Evolutionary conservation across 768 basidiomycete species (phyloP).

Genomic region (Russula ochroleuca): DNA sequence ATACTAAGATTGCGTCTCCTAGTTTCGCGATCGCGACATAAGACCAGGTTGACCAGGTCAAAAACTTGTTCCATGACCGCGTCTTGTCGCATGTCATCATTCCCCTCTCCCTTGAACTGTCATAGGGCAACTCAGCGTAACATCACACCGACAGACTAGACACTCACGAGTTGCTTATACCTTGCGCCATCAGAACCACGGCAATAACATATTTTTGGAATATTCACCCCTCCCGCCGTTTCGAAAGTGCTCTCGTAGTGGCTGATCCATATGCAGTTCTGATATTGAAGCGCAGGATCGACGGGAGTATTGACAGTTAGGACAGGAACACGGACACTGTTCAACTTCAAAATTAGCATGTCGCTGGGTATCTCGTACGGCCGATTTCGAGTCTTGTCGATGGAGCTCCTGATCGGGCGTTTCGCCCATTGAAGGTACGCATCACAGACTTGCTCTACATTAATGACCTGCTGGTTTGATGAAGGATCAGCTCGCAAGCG

Average conservation of each 20-base stretch:
- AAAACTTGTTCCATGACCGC: constrained; percentile 99
- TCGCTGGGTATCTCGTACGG: constrained; percentile 42
- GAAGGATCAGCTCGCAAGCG: constrained; percentile 45
- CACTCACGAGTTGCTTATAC: constrained; percentile 77
- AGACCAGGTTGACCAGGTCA: constrained; percentile 75
- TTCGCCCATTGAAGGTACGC: constrained; percentile 75
- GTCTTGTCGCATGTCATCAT: constrained; percentile 93
- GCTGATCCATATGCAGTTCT: constrained; percentile 62
- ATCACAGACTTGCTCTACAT: constrained; percentile 56
- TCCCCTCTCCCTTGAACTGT: constrained; percentile 88
- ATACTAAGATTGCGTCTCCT: constrained; percentile 65
- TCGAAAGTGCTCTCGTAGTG: constrained; percentile 55
- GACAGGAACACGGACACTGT: constrained; percentile 69
- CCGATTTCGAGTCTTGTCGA: constrained; percentile 27
- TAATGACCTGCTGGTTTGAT: constrained; percentile 40
- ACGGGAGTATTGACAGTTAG: constrained; percentile 68
- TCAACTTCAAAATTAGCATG: constrained; percentile 46
- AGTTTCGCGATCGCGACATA: constrained; percentile 71
- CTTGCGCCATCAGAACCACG: constrained; percentile 56
- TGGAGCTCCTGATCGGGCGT: constrained; percentile 43
- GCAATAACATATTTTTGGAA: constrained; percentile 78
- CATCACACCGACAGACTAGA: background rate
- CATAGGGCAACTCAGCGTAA: constrained; percentile 2
- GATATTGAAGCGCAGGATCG: constrained; percentile 66
- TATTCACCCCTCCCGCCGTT: constrained; percentile 71